These are phyloP conservation scores for Sphaerulina vaccinii DNA, from an alignment of 2,329 filamentous ascomycete species.

Conservation along the genomic window DNA sequence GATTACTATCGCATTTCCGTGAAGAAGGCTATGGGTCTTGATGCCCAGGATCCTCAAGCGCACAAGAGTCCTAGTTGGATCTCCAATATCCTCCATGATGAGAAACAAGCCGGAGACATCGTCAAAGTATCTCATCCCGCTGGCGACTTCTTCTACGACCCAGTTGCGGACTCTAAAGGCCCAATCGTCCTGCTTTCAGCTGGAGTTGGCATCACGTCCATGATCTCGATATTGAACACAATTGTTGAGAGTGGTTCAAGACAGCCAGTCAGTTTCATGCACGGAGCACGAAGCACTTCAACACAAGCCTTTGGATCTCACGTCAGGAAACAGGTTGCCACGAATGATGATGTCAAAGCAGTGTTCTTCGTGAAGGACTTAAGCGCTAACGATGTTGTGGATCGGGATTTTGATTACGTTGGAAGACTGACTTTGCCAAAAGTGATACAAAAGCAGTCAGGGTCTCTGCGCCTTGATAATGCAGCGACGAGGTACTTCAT, in stretches of 20 bases:
- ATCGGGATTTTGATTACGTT: slow-evolving; percentile 59
- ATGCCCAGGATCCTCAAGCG: slow-evolving; percentile 46
- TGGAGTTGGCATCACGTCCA: slow-evolving; percentile 67
- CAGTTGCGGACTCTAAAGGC: slow-evolving; percentile 43
- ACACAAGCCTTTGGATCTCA: slow-evolving; percentile 57
- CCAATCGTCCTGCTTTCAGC: slow-evolving; percentile 67
- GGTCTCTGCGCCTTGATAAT: slow-evolving; percentile 57
- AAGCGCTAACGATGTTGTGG: slow-evolving; percentile 46
- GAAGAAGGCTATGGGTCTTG: slow-evolving; percentile 62
- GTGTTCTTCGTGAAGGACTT: slow-evolving; percentile 61
- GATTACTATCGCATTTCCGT: slow-evolving; percentile 69
- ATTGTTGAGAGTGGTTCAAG: slow-evolving; percentile 40
- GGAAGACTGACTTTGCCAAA: slow-evolving; percentile 53
- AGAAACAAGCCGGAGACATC: slow-evolving; percentile 59
- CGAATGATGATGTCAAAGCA: slow-evolving; percentile 50
- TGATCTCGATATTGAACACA: slow-evolving; percentile 64
- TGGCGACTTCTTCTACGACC: slow-evolving; percentile 60
- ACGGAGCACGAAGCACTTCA: slow-evolving; percentile 55
- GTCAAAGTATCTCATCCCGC: slow-evolving; percentile 66
- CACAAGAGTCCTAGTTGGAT: slow-evolving; percentile 61
- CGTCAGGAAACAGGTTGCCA: slow-evolving; percentile 46
- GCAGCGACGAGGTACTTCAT: slow-evolving; percentile 64
- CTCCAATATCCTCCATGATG: slow-evolving; percentile 67
- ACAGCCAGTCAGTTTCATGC: slow-evolving; percentile 62
- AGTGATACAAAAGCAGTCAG: slow-evolving; percentile 49